Evolutionary conservation across 805 yeast species (phyloP).

Genomic region (Allodekkera sacchari): DNA sequence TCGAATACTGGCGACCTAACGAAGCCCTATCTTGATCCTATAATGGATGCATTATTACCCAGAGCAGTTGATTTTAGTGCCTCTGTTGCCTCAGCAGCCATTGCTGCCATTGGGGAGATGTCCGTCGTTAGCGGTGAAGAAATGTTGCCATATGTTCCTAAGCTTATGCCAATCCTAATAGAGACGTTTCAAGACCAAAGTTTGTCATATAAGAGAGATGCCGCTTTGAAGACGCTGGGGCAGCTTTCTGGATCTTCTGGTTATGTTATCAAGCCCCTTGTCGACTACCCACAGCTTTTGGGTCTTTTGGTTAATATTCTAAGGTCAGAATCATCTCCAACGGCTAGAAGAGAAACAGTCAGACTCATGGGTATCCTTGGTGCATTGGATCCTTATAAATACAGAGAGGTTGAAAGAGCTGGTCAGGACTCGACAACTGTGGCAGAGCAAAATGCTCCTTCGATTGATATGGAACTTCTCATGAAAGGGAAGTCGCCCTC

Average conservation of each 20-base stretch:
- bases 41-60: conserved; percentile 76
- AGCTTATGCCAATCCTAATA: conserved; percentile 78
- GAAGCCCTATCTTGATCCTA: conserved; percentile 84
- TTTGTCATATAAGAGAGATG: conserved; percentile 78
- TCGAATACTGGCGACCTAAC: conserved; percentile 75
- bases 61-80: conserved; percentile 65
- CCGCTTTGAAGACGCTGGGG: conserved; percentile 81
- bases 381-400: conserved; percentile 94
- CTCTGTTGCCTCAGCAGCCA: conserved; percentile 79
- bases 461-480: conserved; percentile 79
- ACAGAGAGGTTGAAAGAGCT: conserved; percentile 75
- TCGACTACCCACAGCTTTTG: conserved; percentile 84
- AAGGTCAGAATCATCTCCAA: conserved; percentile 68
- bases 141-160: conserved; percentile 59
- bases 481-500: conserved; percentile 95
- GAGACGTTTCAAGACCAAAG: conserved; percentile 90
- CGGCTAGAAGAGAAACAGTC: conserved; percentile 80
- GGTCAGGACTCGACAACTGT: conserved; percentile 27
- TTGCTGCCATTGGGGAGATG: conserved; percentile 82
- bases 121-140: conserved; percentile 85
- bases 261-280: conserved; percentile 85
- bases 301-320: conserved; percentile 76
- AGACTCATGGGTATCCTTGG: conserved; percentile 87
- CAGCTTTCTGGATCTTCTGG: conserved; percentile 88
- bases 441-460: conserved; percentile 78